Evolutionary conservation across 306 rosid genomes (phyloP).

Genomic region (Neltuma alba): DNA sequence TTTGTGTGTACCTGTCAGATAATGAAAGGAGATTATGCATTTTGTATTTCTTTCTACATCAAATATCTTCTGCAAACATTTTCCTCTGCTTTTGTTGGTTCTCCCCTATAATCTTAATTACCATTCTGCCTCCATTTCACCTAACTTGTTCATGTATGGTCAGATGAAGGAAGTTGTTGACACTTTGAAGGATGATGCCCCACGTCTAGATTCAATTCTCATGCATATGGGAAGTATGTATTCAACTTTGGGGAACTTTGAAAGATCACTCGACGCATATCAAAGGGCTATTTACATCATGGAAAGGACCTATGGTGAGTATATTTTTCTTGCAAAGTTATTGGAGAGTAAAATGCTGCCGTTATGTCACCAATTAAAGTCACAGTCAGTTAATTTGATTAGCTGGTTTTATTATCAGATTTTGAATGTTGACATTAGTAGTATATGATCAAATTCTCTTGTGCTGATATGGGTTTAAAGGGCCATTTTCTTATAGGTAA

Average conservation of each 20-base stretch:
- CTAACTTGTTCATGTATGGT: slow-evolving; percentile 41
- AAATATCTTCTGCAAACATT: not conserved
- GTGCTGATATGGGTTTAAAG: slow-evolving; percentile 9
- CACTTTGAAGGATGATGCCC: slow-evolving; percentile 65
- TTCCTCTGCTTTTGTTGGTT: slow-evolving; percentile 17
- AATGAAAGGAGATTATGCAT: not conserved
- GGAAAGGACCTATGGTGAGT: slow-evolving; percentile 68
- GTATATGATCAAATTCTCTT: not conserved
- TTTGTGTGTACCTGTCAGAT: not conserved
- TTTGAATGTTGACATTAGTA: not conserved
- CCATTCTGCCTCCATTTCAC: slow-evolving; percentile 13
- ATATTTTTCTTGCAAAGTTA: slow-evolving; percentile 16
- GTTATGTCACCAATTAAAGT: slow-evolving; percentile 7
- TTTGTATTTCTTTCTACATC: not conserved
- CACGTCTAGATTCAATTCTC: slow-evolving; percentile 71
- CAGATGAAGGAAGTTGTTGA: slow-evolving; percentile 80
- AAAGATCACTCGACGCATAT: slow-evolving; percentile 60
- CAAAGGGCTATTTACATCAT: slow-evolving; percentile 72
- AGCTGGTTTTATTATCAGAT: slow-evolving; percentile 11
- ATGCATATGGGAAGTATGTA: slow-evolving; percentile 96
- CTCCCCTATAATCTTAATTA: not conserved
- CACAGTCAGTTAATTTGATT: slow-evolving; percentile 2
- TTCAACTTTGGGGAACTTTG: slow-evolving; percentile 63
- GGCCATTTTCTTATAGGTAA: slow-evolving; percentile 52
- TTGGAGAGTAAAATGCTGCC: slow-evolving; percentile 20